Evolutionary conservation across 2,329 filamentous ascomycete species (phyloP).

Genomic region (Colletotrichum aenigma): DNA sequence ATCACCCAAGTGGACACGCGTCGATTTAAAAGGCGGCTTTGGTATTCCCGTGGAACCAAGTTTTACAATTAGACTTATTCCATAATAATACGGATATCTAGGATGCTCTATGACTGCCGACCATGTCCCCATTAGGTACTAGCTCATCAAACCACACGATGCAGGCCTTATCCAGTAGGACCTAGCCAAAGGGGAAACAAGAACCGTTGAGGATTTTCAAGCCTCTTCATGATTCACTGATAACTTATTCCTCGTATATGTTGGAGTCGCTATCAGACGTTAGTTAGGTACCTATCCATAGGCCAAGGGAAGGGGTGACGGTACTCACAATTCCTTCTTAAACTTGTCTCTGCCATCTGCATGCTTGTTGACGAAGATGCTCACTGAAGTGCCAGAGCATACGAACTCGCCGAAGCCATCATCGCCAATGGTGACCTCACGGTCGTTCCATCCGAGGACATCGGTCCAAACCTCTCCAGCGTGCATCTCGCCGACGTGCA

Average conservation of each 20-base stretch:
- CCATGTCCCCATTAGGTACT: background rate
- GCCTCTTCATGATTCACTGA: background rate
- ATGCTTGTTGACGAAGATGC: constrained; percentile 63
- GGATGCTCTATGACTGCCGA: background rate
- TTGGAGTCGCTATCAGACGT: constrained; percentile 27
- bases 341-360: constrained; percentile 55
- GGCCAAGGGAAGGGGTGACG: accelerated
- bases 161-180: background rate
- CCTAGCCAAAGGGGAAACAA: background rate
- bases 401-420: constrained; percentile 66
- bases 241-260: constrained; percentile 27
- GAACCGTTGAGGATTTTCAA: accelerated
- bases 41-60: too few species aligned
- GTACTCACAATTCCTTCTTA: constrained; percentile 41
- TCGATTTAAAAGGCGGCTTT: background rate
- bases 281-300: background rate
- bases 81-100: background rate
- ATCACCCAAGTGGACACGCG: background rate
- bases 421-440: constrained; percentile 62
- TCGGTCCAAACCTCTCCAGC: constrained; percentile 69
- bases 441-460: constrained; percentile 59
- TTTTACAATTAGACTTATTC: background rate
- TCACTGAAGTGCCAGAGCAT: constrained; percentile 57
- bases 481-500: constrained; percentile 66
- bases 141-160: background rate